Evolutionary conservation across 2,329 filamentous ascomycete genomes (phyloP).

Genomic region (Monosporascus sp.): DNA sequence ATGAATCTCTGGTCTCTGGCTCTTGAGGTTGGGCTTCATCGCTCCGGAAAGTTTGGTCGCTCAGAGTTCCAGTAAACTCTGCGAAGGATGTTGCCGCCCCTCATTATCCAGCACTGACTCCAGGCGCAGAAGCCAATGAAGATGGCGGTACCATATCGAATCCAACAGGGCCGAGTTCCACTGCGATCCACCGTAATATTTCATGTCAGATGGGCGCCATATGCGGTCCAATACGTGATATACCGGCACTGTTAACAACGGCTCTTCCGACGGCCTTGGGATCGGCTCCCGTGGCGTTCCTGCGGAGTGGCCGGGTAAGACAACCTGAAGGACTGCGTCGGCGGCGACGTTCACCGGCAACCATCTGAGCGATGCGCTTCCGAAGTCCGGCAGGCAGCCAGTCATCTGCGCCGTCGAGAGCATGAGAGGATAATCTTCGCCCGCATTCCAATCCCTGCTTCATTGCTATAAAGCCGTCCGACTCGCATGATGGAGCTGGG

Average conservation of each 20-base stretch:
- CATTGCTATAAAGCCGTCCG: constrained; percentile 40
- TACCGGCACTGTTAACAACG: constrained; percentile 22
- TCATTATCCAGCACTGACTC: constrained; percentile 15
- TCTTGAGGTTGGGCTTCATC: too few species aligned
- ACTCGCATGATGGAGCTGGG: constrained; percentile 35
- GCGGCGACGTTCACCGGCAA: constrained; percentile 41
- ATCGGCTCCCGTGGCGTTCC: constrained; percentile 4
- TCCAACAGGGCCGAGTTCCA: neutral
- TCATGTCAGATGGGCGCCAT: constrained; percentile 36
- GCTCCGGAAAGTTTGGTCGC: constrained; percentile 21
- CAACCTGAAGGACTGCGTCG: constrained; percentile 33
- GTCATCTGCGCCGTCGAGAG: constrained; percentile 33
- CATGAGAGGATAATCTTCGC: constrained; percentile 44
- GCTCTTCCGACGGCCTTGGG: constrained; percentile 20
- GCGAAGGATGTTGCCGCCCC: constrained; percentile 31
- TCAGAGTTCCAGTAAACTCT: constrained; percentile 44
- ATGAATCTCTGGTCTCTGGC: too few species aligned
- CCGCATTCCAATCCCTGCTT: constrained; percentile 40
- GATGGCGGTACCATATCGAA: constrained; percentile 35
- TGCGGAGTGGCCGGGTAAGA: constrained; percentile 5
- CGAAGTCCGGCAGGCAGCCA: constrained; percentile 33
- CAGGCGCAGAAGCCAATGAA: constrained; percentile 37
- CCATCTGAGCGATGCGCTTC: constrained; percentile 34
- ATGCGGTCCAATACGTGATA: constrained; percentile 46
- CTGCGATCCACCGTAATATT: constrained; percentile 37